Conservation (phyloP, 2,329 filamentous ascomycete species). For the Aspergillus clavatus region DNA sequence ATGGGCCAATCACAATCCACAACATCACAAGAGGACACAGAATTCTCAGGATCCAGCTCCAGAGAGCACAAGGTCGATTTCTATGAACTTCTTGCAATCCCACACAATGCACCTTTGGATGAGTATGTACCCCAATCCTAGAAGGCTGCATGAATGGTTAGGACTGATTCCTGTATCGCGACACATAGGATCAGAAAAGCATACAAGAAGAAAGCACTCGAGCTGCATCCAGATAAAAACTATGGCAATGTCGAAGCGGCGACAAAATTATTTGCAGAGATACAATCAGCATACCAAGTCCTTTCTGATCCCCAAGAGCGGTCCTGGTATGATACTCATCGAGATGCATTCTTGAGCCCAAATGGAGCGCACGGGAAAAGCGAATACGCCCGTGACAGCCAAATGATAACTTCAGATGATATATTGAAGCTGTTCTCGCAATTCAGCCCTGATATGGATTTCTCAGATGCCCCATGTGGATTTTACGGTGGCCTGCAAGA, state of each 20-base stretch:
- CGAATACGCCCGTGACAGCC: constrained; percentile 63
- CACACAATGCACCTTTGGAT: constrained; percentile 69
- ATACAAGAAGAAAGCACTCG: constrained; percentile 83
- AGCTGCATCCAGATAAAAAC: constrained; percentile 93
- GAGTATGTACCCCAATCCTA: constrained; percentile 51
- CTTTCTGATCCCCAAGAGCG: constrained; percentile 92
- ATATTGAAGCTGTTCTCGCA: constrained; percentile 71
- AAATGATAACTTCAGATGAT: constrained; percentile 74
- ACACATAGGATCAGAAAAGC: constrained; percentile 75
- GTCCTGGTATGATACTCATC: constrained; percentile 96
- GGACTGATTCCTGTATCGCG: neutral
- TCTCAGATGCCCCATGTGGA: constrained; percentile 71
- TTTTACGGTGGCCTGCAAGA: constrained; percentile 79
- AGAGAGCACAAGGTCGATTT: constrained; percentile 37
- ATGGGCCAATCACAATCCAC: constrained; percentile 47
- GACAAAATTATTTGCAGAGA: constrained; percentile 80
- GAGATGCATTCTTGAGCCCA: constrained; percentile 73
- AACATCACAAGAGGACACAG: constrained; percentile 16
- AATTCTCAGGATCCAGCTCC: constrained; percentile 14
- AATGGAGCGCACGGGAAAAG: constrained; percentile 45
- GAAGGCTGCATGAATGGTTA: neutral
- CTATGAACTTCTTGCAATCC: constrained; percentile 76
- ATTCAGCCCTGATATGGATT: constrained; percentile 73
- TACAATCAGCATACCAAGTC: constrained; percentile 93
- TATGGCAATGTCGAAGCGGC: constrained; percentile 77